Percentiles rank a stretch among this genome's conserved stretches.
Evolutionary conservation across 2,329 filamentous ascomycete species (phyloP).

Genomic region (Aspergillus luchuensis): DNA sequence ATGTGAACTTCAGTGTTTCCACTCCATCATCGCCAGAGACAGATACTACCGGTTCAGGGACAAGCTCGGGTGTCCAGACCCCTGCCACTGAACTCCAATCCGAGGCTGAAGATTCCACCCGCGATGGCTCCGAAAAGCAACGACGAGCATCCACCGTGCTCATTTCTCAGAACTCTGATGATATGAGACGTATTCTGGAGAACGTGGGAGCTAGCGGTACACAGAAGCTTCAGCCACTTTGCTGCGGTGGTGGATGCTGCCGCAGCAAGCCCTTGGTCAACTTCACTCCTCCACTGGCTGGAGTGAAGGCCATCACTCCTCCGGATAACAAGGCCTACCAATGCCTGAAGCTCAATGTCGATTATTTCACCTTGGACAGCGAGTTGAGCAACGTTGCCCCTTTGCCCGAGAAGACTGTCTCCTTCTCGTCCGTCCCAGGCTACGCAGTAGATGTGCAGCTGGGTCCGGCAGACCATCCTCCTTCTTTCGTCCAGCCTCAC

Average conservation of each 20-base stretch:
- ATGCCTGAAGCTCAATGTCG: conserved; percentile 74
- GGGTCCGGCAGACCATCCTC: conserved; percentile 64
- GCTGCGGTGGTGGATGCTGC: conserved; percentile 67
- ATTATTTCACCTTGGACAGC: conserved; percentile 69
- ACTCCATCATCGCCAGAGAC: conserved; percentile 33
- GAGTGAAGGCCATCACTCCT: conserved; percentile 52
- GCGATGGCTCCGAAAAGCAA: conserved; percentile 28
- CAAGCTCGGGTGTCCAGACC: conserved; percentile 36
- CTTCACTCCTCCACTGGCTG: conserved; percentile 41
- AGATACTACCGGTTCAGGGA: conserved; percentile 40
- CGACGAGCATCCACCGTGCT: conserved; percentile 51
- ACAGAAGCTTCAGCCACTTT: conserved; percentile 63
- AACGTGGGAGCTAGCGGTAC: conserved; percentile 56
- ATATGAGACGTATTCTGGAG: conserved; percentile 61
- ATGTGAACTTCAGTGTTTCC: conserved; percentile 30
- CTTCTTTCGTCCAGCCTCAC: conserved; percentile 89
- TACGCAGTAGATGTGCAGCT: conserved; percentile 36
- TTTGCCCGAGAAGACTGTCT: conserved; percentile 74
- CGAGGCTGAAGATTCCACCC: conserved; percentile 35
- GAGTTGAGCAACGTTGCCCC: conserved; percentile 70
- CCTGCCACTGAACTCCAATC: conserved; percentile 45
- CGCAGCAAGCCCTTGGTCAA: conserved; percentile 58
- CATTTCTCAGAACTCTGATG: conserved; percentile 60
- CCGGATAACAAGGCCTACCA: conserved; percentile 86
- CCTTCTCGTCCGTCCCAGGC: conserved; percentile 54